Evolutionary conservation across 2,329 filamentous ascomycete genomes (phyloP).

Genomic region (Camillea tinctor): DNA sequence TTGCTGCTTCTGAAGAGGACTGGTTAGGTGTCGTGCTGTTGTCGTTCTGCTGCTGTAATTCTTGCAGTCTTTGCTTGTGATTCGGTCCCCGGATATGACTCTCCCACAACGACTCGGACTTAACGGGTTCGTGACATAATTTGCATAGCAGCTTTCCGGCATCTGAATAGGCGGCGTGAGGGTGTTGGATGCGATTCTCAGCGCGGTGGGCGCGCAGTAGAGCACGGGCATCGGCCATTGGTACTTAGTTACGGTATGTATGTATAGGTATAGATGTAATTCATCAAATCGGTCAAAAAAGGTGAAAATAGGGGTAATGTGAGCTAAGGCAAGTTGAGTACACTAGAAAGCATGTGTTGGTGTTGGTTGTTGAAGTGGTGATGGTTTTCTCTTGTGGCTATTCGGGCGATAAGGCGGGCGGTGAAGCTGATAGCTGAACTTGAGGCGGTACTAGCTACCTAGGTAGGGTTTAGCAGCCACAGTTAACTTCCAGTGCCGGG

Average conservation of each 20-base stretch:
- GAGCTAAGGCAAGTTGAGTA: no score
- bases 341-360: no score
- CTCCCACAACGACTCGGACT: conserved; percentile 67
- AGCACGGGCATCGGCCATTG: conserved; percentile 77
- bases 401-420: background rate
- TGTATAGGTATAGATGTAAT: no score
- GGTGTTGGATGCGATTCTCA: conserved; percentile 69
- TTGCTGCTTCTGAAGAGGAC: conserved; percentile 9
- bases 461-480: conserved; percentile 9
- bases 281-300: no score
- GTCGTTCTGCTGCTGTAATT: conserved; percentile 7
- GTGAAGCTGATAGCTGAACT: background rate
- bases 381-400: conserved; percentile 1
- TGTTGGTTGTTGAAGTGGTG: background rate
- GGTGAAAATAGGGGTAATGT: no score
- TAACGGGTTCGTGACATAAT: conserved; percentile 63
- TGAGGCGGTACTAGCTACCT: background rate
- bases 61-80: conserved; percentile 43
- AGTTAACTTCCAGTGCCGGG: no score
- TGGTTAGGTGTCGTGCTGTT: background rate
- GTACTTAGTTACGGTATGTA: background rate
- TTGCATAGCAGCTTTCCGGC: conserved; percentile 67
- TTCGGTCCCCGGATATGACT: conserved; percentile 52
- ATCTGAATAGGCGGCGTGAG: conserved; percentile 66
- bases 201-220: conserved; percentile 76